A percentile compares a stretch with the other conserved stretches of the same genome.
phyloP scores from a whole-genome alignment of 208 protist species.

The Trypanosoma caninum region DNA sequence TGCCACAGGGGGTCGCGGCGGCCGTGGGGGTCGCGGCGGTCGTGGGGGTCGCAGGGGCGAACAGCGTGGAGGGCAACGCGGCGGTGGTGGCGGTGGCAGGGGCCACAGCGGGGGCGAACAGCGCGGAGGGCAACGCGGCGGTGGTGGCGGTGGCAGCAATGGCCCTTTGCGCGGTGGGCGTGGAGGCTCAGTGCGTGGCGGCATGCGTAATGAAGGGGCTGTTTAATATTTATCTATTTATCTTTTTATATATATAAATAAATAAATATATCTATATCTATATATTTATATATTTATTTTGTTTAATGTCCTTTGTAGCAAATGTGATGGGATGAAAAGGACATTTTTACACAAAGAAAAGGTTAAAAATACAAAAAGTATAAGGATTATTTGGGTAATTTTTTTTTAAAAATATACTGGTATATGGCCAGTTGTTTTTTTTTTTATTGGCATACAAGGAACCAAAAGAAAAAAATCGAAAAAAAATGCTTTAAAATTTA shows the following conservation, averaged over 20 bases:
- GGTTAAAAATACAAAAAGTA: no score
- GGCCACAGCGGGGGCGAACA: conserved; percentile 26
- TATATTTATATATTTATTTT: no score
- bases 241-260: background rate
- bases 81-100: conserved; percentile 26
- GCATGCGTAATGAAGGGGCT: background rate
- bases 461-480: conserved; percentile 12
- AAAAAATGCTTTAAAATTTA: conserved; percentile 7
- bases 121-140: conserved; percentile 34
- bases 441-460: no score
- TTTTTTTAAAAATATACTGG: no score
- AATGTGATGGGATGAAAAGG: no score
- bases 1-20: background rate
- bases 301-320: no score
- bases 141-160: conserved; percentile 29
- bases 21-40: background rate
- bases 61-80: background rate
- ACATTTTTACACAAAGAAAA: no score
- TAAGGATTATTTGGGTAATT: no score
- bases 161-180: conserved; percentile 15
- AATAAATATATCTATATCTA: conserved; percentile 9
- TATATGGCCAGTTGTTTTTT: no score
- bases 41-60: background rate
- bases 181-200: conserved; percentile 22
- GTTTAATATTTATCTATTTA: background rate